Evolutionary conservation across 768 basidiomycete genomes (phyloP), one percentile per base, ranked within the genome.

Genomic region (Cytidiella melzeri): DNA sequence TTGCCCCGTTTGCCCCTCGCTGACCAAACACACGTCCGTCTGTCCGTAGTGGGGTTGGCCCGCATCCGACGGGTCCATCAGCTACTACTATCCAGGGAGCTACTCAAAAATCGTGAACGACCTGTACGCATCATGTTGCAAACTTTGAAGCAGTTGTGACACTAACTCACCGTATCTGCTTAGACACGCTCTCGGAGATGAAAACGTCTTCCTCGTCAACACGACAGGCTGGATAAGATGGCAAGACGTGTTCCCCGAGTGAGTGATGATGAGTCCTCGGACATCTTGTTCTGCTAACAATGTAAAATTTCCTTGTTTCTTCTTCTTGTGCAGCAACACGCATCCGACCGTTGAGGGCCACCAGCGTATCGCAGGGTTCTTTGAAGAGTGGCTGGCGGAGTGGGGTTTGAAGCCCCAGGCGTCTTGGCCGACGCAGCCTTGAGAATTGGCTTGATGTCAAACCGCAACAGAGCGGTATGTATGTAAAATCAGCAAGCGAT

Each of bases 21-120:
- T n/a, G n/a, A n/a, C n/a, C n/a, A n/a, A n/a, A n/a, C n/a, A n/a
- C n/a, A n/a, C n/a, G n/a, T n/a, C n/a, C n/a, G n/a, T n/a, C n/a
- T n/a, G n/a, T n/a, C 24, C 28, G 1, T 47, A 76, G 75, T 79
- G 77, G 77, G 77, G 77, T 12, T 80, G 78, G 78, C 77, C 78
- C 1, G 71, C 61, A 50, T 61, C 76, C 1, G 75, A 76, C 47
- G 77, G 75, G 3, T 64, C 62, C 4, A 58, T 72, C 39, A 58
- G 60, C 24, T 67, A 74, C 39, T 80, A 79, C 58, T 79, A 73
- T 54, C 60, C 64, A 23, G 76, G 76, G 1, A 62, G 64, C 36
- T 78, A 79, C 54, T 57, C 74, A 52, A 62, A 66, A 5, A 72
- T 80, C 41, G 74, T 79, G 7, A 54, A 69, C n/a, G 45, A 57